Conservation (phyloP, 2,329 filamentous ascomycete species). For the Daldinia eschscholtzii region DNA sequence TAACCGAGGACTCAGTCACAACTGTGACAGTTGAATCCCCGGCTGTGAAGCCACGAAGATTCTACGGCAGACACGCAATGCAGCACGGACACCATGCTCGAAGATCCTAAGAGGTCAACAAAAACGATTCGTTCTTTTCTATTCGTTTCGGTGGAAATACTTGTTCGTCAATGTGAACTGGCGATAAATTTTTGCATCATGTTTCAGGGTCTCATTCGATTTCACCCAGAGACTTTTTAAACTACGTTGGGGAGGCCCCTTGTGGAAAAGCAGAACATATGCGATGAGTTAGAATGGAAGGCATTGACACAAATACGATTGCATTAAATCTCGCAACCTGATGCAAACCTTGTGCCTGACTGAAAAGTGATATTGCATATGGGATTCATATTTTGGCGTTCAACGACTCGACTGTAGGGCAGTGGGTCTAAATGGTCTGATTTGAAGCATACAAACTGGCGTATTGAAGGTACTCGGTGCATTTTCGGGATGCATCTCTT, state of each 20-base stretch:
- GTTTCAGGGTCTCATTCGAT: conserved; percentile 44
- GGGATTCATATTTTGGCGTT: conserved; percentile 37
- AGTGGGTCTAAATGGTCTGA: conserved; percentile 27
- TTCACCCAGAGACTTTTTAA: conserved; percentile 45
- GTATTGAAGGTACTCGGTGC: conserved; percentile 26
- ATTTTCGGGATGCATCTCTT: conserved; percentile 44
- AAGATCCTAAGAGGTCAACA: conserved; percentile 30
- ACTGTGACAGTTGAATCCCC: conserved; percentile 57
- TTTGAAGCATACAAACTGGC: conserved; percentile 33
- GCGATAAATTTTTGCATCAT: conserved; percentile 45
- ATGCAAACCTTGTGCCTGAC: conserved; percentile 29
- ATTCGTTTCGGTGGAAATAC: conserved; percentile 49
- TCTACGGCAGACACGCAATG: conserved; percentile 56
- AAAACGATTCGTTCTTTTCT: conserved; percentile 21
- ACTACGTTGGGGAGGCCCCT: conserved; percentile 45
- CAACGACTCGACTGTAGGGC: conserved; percentile 15
- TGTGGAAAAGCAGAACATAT: conserved; percentile 46
- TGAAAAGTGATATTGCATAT: conserved; percentile 44
- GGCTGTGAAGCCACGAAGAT: conserved; percentile 47
- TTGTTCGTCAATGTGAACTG: conserved; percentile 40
- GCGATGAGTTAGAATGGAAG: conserved; percentile 41
- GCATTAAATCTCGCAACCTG: conserved; percentile 28
- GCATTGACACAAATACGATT: conserved; percentile 35
- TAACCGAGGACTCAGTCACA: conserved; percentile 60
- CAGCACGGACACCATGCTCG: conserved; percentile 55